Evolutionary conservation across 2,329 filamentous ascomycete genomes (phyloP), one percentile per base, ranked within the genome.

Genomic region (Trichoderma semiorbis): DNA sequence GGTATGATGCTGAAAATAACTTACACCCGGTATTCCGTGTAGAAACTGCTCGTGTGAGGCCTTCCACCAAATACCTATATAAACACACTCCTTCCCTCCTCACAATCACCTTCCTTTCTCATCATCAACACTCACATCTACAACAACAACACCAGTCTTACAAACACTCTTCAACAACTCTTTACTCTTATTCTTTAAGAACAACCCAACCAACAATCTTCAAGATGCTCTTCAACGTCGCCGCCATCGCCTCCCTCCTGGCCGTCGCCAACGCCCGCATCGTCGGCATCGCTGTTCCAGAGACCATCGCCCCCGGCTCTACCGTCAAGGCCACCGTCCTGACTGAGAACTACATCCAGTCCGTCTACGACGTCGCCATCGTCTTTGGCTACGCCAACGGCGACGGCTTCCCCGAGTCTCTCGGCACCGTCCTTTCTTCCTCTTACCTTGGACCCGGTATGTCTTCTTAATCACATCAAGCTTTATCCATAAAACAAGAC

Each of bases 271-370:
- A 77, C 53, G 83, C 83, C 70, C 81, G 82, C 74, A 84, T 86
- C 73, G 74, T 75, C 71, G 84, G 84, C 78, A 81, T 86, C 75
- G 76, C 80, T 18, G 78, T 82, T 18, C 85, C 85, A 2, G 70
- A 78, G 10, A 83, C 79, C 50, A 80, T 86, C 73, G 77, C 76
- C 39, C 80, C 83, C 5, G 82, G 81, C 72, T 74, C 77, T 32
- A 75, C 78, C 57, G 81, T 84, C 77, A 75, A 78, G 34, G 78
- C 82, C 75, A 78, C 79, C 24, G 79, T 86, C 73, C 60, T 79
- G 55, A 82, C 80, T 57, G 77, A 81, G 62, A 80, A 81, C 78
- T 85, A 84, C 78, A 83, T 84, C 76, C 84, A 86, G 76, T 69
- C 78, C 66, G 81, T 84, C 34, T 76, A 79, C 74, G 84, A 86